Evolutionary conservation across 352 stramenopile genomes (phyloP).

Genomic region (Phytophthora parvispora): DNA sequence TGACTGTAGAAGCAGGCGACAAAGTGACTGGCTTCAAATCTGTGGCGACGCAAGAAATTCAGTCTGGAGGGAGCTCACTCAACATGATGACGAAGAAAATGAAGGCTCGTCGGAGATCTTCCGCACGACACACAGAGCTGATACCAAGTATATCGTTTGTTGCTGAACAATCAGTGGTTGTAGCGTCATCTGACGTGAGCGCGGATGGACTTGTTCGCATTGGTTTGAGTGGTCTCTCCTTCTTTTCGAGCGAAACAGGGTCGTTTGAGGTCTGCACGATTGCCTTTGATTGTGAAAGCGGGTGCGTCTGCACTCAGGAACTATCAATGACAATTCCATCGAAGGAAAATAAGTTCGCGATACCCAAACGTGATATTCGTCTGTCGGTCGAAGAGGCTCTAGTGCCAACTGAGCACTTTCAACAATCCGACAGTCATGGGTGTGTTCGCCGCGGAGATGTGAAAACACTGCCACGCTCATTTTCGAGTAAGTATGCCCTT

Average conservation of each 20-base stretch:
- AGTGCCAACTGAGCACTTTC: slow-evolving; percentile 37
- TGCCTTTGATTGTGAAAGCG: slow-evolving; percentile 32
- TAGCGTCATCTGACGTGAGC: slow-evolving; percentile 23
- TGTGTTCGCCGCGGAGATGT: slow-evolving; percentile 32
- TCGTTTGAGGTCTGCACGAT: slow-evolving; percentile 50
- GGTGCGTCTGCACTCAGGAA: slow-evolving; percentile 31
- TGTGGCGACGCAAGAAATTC: slow-evolving; percentile 7
- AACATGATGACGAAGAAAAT: background rate
- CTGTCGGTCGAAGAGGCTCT: slow-evolving; percentile 38
- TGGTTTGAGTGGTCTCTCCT: slow-evolving; percentile 15
- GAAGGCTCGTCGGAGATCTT: background rate
- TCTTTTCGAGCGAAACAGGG: slow-evolving; percentile 22
- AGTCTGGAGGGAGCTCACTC: slow-evolving; percentile 2
- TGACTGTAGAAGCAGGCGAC: slow-evolving; percentile 45
- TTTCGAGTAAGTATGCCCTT: slow-evolving; percentile 49
- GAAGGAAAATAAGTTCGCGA: background rate
- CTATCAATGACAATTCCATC: slow-evolving; percentile 23
- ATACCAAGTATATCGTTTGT: slow-evolving; percentile 47
- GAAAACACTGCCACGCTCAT: slow-evolving; percentile 31
- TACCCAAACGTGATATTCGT: slow-evolving; percentile 40
- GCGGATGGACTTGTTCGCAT: slow-evolving; percentile 27
- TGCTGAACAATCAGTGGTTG: slow-evolving; percentile 25
- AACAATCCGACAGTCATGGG: slow-evolving; percentile 49
- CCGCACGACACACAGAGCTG: background rate
- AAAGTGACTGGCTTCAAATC: slow-evolving; percentile 43